phyloP scores from a whole-genome alignment of 345 rosid genomes.

The Lenwebbia sp. region DNA sequence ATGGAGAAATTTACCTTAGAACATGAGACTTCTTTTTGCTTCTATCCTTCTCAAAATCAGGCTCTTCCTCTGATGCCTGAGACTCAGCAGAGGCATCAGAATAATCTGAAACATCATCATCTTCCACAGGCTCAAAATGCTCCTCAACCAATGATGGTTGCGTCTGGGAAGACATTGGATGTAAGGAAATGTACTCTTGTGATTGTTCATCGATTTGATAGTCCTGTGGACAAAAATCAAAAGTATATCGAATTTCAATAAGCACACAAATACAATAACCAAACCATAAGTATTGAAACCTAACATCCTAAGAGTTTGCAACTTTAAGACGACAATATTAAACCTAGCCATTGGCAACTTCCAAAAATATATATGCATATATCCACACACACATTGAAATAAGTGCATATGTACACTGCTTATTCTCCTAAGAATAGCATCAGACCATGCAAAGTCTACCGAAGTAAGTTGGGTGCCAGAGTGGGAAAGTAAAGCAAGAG shows the following conservation, averaged over 20 bases:
- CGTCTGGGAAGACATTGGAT: constrained; percentile 60
- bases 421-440: background rate
- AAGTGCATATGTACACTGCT: background rate
- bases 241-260: background rate
- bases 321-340: background rate
- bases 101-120: constrained; percentile 34
- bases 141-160: constrained; percentile 63
- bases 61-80: constrained; percentile 33
- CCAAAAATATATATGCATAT: background rate
- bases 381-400: background rate
- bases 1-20: constrained; percentile 39
- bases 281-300: background rate
- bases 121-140: constrained; percentile 72
- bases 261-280: background rate
- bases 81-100: constrained; percentile 45
- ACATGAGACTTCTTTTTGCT: constrained; percentile 38
- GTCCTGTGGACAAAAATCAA: constrained; percentile 36
- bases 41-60: constrained; percentile 3
- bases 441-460: background rate
- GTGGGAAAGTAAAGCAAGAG: background rate
- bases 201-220: constrained; percentile 67
- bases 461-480: background rate
- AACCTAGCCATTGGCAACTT: background rate
- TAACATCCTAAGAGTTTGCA: background rate
- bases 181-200: constrained; percentile 53